Conservation (phyloP, 2,329 filamentous ascomycete genomes). For the Cadophora sp. region DNA sequence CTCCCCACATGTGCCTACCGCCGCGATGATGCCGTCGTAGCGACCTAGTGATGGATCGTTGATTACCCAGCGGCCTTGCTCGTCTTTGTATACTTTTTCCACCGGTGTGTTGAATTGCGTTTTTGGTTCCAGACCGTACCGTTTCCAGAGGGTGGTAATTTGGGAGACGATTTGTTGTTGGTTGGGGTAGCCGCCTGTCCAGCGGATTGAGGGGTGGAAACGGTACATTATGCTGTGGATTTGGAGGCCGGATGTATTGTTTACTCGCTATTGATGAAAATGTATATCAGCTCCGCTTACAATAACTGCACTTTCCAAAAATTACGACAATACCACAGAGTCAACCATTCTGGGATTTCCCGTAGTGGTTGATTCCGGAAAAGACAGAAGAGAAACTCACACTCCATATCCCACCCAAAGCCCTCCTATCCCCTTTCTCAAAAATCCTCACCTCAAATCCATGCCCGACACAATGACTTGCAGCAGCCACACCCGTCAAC, state of each 20-base stretch:
- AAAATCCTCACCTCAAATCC: slow-evolving; percentile 84
- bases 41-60: slow-evolving; percentile 73
- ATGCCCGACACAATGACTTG: slow-evolving; percentile 84
- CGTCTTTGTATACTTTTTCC: slow-evolving; percentile 72
- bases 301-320: no score
- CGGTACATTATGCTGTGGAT: slow-evolving; percentile 89
- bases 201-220: slow-evolving; percentile 81
- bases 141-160: slow-evolving; percentile 75
- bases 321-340: not conserved
- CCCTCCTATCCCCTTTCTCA: slow-evolving; percentile 70
- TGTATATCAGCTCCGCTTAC: not conserved
- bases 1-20: slow-evolving; percentile 81
- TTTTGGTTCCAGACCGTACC: slow-evolving; percentile 72
- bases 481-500: slow-evolving; percentile 78
- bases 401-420: slow-evolving; percentile 82
- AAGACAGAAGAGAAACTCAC: slow-evolving; percentile 51
- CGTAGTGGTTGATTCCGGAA: not conserved
- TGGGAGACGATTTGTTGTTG: slow-evolving; percentile 77
- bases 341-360: not conserved
- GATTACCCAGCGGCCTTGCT: slow-evolving; percentile 76
- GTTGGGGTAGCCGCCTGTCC: slow-evolving; percentile 78
- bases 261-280: slow-evolving; percentile 66
- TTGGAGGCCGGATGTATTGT: slow-evolving; percentile 82
- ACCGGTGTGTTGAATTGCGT: slow-evolving; percentile 77
- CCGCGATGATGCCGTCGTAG: slow-evolving; percentile 81